Evolutionary conservation across 2,329 filamentous ascomycete species (phyloP), one percentile per base, ranked within the genome.

Genomic region (Neurospora sp.): DNA sequence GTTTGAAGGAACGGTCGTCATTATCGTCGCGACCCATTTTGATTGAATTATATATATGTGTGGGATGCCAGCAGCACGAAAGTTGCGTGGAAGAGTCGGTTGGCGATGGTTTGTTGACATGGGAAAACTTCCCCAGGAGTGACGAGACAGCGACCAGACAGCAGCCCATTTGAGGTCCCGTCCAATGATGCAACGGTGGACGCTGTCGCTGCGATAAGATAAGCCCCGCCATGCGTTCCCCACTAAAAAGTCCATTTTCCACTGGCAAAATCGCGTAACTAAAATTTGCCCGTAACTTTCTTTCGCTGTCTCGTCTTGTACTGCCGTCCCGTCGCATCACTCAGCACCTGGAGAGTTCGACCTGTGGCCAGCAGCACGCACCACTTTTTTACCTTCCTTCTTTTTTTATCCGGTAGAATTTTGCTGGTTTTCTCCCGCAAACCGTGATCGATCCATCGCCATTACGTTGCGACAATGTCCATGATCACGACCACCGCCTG

Each of bases 401-500:
- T 8, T 5, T 62, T 57, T 33, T 62, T 17, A 33, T 17, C 52
- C 52, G 52, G 52, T 3, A 15, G 23, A 28, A 17, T 62, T 10
- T 62, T 17, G 52, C 52, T 17, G 23, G 6, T 8, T 62, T 33
- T 17, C 23, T 62, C 23, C 52, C 52, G 23, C 52, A 62, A 28
- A 8, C 19, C 1, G 52, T 33, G 23, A 15, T 17, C 23, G 39
- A 65, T 40, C 11, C 41, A 37, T 41, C 19, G 52, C 28, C 23
- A 19, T 33, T 46, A 23, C 39, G n/a, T 69, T 43, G 15, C 40
- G 77, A 78, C 74, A 67, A 87, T 87, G 85, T 75, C 76, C 90
- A 93, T 93, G 91, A 92, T 93, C 73, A 92, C 91, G 67, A 88
- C 90, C 28, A 88, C 91, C 23, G 82, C 89, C 68, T 93, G 91